These are phyloP conservation scores for Lagenidium sp. DNA, from an alignment of 352 stramenopile genomes.

Conservation along the genomic window DNA sequence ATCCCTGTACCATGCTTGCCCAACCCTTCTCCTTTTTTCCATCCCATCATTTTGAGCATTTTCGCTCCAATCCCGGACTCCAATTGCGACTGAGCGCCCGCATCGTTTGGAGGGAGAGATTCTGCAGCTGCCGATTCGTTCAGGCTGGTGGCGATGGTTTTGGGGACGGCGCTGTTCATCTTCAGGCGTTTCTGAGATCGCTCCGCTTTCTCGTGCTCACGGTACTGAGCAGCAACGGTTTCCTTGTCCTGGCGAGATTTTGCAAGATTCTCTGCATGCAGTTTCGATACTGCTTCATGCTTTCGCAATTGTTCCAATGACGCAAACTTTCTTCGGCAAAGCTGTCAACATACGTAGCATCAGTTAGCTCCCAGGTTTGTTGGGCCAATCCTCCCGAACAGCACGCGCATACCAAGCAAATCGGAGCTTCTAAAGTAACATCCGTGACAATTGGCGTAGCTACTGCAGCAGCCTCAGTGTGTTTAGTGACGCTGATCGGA, in stretches of 20 bases:
- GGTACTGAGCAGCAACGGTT: constrained; percentile 41
- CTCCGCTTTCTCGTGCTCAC: constrained; percentile 49
- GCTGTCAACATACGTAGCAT: constrained; percentile 17
- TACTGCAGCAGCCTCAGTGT: constrained; percentile 1
- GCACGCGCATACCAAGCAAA: constrained; percentile 60
- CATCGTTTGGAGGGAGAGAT: too few relatives aligned
- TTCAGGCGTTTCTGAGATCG: constrained; percentile 15
- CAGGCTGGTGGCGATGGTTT: too few relatives aligned
- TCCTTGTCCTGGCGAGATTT: constrained; percentile 74
- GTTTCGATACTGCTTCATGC: constrained; percentile 67
- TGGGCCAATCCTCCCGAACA: too few relatives aligned
- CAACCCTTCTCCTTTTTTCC: constrained; percentile 75
- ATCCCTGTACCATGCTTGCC: constrained; percentile 77
- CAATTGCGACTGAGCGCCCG: too few relatives aligned
- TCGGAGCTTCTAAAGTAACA: constrained; percentile 44
- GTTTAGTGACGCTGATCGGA: not conserved
- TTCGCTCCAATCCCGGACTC: constrained; percentile 71
- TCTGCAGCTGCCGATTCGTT: too few relatives aligned
- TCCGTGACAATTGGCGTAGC: constrained; percentile 28
- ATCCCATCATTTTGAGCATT: constrained; percentile 86
- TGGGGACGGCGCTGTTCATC: constrained; percentile 6
- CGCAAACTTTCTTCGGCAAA: constrained; percentile 74
- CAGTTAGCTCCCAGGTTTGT: too few relatives aligned
- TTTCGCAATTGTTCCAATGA: constrained; percentile 68
- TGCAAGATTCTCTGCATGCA: constrained; percentile 65